Evolutionary conservation across 129 eudicot species (phyloP), one percentile per base, ranked within the genome.

Genomic region (Artemisia tridentata): DNA sequence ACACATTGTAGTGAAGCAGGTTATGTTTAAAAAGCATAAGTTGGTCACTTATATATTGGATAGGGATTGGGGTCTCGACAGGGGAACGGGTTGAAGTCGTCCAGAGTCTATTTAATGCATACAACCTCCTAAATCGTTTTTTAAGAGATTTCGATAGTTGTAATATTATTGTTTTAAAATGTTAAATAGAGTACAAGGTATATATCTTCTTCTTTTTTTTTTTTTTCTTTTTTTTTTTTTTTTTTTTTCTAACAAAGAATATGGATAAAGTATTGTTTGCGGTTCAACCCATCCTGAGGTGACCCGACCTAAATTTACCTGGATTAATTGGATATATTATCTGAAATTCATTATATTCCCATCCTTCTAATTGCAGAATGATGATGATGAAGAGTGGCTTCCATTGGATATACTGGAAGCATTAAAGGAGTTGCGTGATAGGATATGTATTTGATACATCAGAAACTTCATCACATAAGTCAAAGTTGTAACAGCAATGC

Each of bases 381-480:
- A 93, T 59, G 89, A 75, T 29, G 96, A 93, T 72, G 98, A 93
- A 29, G 98, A 93, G 48, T 93, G 96, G 98, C 88, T 89, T 72
- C 96, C 98, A 3, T 54, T 34, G 75, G 95, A 93, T 80, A 70
- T 87, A 76, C 63, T 85, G 60, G 96, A 87, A 81, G 98, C 98
- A 34, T 77, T 89, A 38, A 78, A 89, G 74, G 98, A 93, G 86
- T 56, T 93, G 76, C 85, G 98, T 47, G 63, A 85, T 9, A 83
- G 95, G 73, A 87, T n/a, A 71, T 72, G 73, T 77, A 20, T 93
- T 93, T 82, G 92, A 93, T 75, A 92, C 83, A 59, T 57, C 82
- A 25, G 98, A 93, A n/a, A n/a, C n/a, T n/a, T n/a, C n/a, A n/a
- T n/a, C n/a, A n/a, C n/a, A n/a, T n/a, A n/a, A n/a, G n/a, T n/a